These are phyloP conservation scores for Pascua guehoae DNA, from an alignment of 1,284 basidiomycete genomes.

Conservation along the genomic window DNA sequence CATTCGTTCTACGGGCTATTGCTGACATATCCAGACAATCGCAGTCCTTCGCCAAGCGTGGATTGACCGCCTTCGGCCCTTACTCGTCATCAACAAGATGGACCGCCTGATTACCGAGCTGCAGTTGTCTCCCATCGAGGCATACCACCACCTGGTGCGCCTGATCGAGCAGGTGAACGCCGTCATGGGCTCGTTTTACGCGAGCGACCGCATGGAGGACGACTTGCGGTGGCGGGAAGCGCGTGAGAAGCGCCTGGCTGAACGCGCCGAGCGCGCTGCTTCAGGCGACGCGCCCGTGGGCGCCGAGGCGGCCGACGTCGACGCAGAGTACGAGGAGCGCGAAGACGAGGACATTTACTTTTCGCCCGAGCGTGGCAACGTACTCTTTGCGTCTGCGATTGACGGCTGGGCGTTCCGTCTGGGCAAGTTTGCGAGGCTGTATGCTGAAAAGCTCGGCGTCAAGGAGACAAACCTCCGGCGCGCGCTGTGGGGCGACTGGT, in stretches of 20 bases:
- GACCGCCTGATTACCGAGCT: constrained; percentile 94
- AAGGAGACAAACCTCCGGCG: constrained; percentile 80
- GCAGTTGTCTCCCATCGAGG: constrained; percentile 84
- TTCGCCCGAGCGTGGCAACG: constrained; percentile 91
- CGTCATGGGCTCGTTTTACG: constrained; percentile 95
- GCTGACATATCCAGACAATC: constrained; percentile 90
- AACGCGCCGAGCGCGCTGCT: constrained; percentile 60
- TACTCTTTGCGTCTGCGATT: constrained; percentile 92
- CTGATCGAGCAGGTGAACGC: constrained; percentile 98
- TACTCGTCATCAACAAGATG: constrained; percentile 96
- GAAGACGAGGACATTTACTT: constrained; percentile 99
- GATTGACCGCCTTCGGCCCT: constrained; percentile 80
- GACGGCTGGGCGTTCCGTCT: constrained; percentile 98
- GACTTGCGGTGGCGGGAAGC: constrained; percentile 91
- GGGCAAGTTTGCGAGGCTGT: constrained; percentile 88
- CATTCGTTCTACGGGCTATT: no score
- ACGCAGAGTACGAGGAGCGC: constrained; percentile 74
- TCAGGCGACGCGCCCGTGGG: constrained; percentile 28
- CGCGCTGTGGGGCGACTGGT: constrained; percentile 97
- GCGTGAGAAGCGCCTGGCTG: constrained; percentile 72
- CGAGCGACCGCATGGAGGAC: constrained; percentile 94
- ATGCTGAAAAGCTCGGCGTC: constrained; percentile 85
- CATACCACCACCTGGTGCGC: constrained; percentile 87
- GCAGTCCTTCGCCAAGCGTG: constrained; percentile 93
- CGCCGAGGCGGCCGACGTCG: constrained; percentile 43